phyloP scores from a whole-genome alignment of 805 yeast genomes.

The Sugiyamaella floridensis region DNA sequence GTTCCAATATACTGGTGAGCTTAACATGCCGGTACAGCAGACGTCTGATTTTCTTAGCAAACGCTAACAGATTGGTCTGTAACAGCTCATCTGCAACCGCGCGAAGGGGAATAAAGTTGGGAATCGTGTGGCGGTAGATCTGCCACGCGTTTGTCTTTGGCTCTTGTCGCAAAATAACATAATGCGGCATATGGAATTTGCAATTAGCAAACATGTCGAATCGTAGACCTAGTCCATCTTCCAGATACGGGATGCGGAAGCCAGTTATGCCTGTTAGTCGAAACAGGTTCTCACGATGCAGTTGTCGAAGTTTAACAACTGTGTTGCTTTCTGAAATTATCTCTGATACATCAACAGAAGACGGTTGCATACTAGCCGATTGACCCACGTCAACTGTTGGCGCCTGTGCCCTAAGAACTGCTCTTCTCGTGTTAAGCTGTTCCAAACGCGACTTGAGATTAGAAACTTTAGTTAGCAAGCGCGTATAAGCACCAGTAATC shows the following conservation, averaged over 20 bases:
- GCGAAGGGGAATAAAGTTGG: constrained; percentile 13
- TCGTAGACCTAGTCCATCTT: constrained; percentile 17
- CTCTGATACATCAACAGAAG: not conserved
- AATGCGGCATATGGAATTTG: constrained; percentile 16
- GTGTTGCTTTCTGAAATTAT: not conserved
- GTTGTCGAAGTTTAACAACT: not conserved
- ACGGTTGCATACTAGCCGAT: not conserved
- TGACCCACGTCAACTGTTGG: not conserved
- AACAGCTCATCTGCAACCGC: constrained; percentile 9
- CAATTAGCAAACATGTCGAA: constrained; percentile 13
- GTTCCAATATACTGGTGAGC: constrained; percentile 65
- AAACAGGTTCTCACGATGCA: constrained; percentile 13
- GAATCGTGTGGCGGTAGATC: constrained; percentile 16
- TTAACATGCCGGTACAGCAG: constrained; percentile 66
- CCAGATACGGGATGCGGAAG: constrained; percentile 9
- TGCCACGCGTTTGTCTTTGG: constrained; percentile 3
- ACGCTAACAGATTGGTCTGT: constrained; percentile 10
- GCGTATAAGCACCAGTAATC: not conserved
- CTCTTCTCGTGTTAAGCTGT: not conserved
- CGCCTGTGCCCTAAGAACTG: not conserved
- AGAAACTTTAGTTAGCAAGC: not conserved
- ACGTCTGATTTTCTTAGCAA: constrained; percentile 11
- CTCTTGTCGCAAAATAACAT: constrained; percentile 13
- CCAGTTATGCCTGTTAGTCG: constrained; percentile 20
- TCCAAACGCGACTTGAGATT: not conserved